Conservation (phyloP, 805 yeast genomes). For the Metschnikowia cubensis region DNA sequence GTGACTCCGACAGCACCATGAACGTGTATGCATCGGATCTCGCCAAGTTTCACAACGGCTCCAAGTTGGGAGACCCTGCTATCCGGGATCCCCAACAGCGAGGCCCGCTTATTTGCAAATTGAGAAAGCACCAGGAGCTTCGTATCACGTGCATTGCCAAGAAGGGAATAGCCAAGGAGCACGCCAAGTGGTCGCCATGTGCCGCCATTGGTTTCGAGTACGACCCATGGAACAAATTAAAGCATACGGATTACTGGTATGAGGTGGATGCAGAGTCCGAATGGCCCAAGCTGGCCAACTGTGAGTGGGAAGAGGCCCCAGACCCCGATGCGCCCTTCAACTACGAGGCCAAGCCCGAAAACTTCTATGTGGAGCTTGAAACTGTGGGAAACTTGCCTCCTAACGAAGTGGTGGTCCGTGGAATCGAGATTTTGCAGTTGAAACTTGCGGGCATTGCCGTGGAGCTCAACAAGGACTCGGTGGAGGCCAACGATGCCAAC, state of each 20-base stretch:
- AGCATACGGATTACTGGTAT: conserved; percentile 95
- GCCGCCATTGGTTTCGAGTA: conserved; percentile 95
- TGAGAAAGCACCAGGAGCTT: conserved; percentile 89
- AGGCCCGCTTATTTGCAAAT: conserved; percentile 89
- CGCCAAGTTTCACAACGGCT: conserved; percentile 44
- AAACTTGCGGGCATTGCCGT: conserved; percentile 85
- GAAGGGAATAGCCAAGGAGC: conserved; percentile 96
- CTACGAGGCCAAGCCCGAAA: conserved; percentile 73
- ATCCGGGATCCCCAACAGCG: conserved; percentile 67
- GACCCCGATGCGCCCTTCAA: conserved; percentile 83
- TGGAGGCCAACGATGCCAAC: conserved; percentile 38
- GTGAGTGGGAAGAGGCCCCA: conserved; percentile 96
- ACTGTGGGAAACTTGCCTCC: conserved; percentile 88
- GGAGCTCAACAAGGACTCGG: conserved; percentile 51
- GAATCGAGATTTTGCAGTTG: conserved; percentile 79
- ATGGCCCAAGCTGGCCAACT: conserved; percentile 88
- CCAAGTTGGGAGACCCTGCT: conserved; percentile 77
- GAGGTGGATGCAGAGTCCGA: conserved; percentile 84
- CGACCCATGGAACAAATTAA: conserved; percentile 97
- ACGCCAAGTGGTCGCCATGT: conserved; percentile 98
- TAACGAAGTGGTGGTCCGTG: conserved; percentile 81
- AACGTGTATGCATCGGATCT: conserved; percentile 83
- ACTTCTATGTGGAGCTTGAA: conserved; percentile 85
- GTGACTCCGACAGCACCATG: conserved; percentile 84
- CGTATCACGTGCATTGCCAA: conserved; percentile 90